Base-by-base conservation (phyloP, 2,329 filamentous ascomycete genomes). In the Cordyceps fumosorosea region DNA sequence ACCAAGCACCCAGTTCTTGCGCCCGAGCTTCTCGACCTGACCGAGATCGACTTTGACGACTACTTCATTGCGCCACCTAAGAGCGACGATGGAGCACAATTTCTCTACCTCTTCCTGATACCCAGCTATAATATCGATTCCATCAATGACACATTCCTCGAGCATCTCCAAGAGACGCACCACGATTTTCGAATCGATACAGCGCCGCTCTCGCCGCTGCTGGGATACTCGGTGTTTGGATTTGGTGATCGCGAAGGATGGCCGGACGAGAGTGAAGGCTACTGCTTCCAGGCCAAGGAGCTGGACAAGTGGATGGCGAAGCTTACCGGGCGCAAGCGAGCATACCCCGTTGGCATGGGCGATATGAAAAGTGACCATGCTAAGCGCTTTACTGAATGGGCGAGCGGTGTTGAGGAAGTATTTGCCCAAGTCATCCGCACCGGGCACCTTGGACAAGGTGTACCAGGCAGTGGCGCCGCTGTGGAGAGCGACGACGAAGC, bases 221-320 rank as follows among this genome's bases (percentile, higher is more conserved):
- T 93, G 2, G 93, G 93, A 10, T 98, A 96, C 71, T 91, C 91
- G 0, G 92, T 98, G 0, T 98, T 98, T 77, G 95, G 95, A 0
- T 89, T 97, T 70, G 93, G 93, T 20, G 93, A 98, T 72, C 86
- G 84, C 65, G 90, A 96, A 72, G 91, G 90, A 63, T 99, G 95
- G 93, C 91, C 92, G 0, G 91, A 89, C 0, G 92, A 96, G 75
- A 85, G 88, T 63, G 90, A 95, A 68, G 93, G 93, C 0, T 99
- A 93, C 76, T 97, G 93, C 72, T 92, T 91, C 65, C 93, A 98
- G 72, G 93, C 93, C 1, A 90, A 88, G 70, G 88, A 96, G 67
- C 81, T 96, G 3, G 93, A 99, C 72, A 92, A 87, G 72, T 98
- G 95, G 93, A 90, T 99, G 89, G 92, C 93, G n/a, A 96, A 92